phyloP scores from a whole-genome alignment of 164 flowering plant species.

The Magnolia kwangsiensis region DNA sequence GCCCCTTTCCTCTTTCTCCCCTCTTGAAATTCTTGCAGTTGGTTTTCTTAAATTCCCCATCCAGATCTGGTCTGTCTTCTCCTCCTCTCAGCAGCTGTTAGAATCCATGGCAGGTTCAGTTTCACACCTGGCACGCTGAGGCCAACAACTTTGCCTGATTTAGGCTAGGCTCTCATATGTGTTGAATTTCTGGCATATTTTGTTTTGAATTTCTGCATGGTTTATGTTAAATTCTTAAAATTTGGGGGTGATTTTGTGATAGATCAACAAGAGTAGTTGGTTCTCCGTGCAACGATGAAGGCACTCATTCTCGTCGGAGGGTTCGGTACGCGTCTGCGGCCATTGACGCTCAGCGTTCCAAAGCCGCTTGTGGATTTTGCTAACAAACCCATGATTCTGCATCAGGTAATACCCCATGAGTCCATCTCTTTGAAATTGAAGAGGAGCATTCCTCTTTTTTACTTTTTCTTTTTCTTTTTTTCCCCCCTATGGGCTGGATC shows the following conservation, averaged over 20 bases:
- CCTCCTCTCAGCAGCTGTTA: conserved; percentile 5
- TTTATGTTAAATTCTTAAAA: too few species aligned
- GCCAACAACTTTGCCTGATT: conserved; percentile 1
- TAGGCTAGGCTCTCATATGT: background rate
- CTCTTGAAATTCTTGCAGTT: background rate
- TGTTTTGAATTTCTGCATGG: background rate
- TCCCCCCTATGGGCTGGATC: background rate
- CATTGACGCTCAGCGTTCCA: conserved; percentile 95
- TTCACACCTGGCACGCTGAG: conserved; percentile 7
- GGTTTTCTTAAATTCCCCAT: background rate
- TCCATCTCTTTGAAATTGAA: background rate
- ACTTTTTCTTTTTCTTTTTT: too few species aligned
- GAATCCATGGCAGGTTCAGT: background rate
- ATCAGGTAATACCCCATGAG: conserved; percentile 60
- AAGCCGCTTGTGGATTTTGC: conserved; percentile 99
- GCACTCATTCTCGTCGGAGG: conserved; percentile 99
- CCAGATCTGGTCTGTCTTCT: background rate
- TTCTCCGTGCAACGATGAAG: conserved; percentile 58
- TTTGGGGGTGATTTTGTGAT: background rate
- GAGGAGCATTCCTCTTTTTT: background rate
- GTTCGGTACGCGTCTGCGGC: conserved; percentile 93
- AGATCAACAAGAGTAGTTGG: conserved; percentile 26
- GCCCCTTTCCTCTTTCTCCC: background rate
- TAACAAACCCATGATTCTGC: conserved; percentile 97
- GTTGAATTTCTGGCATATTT: conserved; percentile 2